phyloP scores from a whole-genome alignment of 2,329 filamentous ascomycete genomes.

The Diaporthe ampelina region DNA sequence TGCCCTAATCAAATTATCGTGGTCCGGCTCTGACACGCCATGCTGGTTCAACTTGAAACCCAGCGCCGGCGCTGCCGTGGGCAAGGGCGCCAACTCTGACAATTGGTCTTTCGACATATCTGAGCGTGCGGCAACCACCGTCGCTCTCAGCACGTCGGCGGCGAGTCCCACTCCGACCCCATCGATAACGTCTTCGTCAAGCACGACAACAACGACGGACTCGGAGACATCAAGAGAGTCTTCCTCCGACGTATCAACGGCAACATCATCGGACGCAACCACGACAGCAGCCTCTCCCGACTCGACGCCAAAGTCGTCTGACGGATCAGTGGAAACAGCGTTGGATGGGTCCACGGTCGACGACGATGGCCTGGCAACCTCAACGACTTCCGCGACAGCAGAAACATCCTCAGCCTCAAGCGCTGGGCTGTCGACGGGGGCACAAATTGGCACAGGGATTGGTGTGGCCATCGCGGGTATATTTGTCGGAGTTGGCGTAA shows the following conservation, averaged over 20 bases:
- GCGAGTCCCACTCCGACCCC: constrained; percentile 3
- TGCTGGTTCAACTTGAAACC: constrained; percentile 38
- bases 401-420: constrained; percentile 2
- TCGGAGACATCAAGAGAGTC: background rate
- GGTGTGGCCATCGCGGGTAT: constrained; percentile 10
- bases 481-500: constrained; percentile 1
- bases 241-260: background rate
- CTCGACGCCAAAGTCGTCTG: background rate
- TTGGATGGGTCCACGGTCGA: background rate
- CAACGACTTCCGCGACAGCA: background rate
- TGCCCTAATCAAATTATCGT: constrained; percentile 17
- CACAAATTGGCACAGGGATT: constrained; percentile 19
- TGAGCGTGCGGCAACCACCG: constrained; percentile 24
- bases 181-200: background rate
- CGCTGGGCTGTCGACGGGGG: constrained; percentile 20
- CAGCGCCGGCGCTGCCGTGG: background rate
- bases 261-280: background rate
- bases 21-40: constrained; percentile 33
- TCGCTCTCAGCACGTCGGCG: constrained; percentile 5
- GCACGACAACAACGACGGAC: background rate
- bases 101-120: constrained; percentile 27
- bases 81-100: constrained; percentile 26
- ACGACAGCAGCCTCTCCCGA: background rate
- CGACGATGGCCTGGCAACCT: background rate
- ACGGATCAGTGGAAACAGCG: background rate